Conservation (phyloP, 768 basidiomycete species). For the Lactarius akahatsu region DNA sequence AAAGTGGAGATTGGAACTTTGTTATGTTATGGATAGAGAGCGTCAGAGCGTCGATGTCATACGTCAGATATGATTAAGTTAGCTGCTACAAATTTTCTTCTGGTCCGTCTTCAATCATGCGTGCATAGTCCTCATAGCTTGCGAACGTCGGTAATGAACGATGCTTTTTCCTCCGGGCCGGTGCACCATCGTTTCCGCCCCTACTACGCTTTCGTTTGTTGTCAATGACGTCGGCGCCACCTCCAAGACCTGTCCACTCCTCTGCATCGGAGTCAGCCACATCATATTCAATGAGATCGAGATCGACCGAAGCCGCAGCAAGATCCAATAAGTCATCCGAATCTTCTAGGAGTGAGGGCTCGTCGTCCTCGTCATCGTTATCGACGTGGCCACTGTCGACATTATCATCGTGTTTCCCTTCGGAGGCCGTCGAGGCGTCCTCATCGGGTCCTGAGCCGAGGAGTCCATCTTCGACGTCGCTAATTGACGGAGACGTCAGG, state of each 20-base stretch:
- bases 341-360: conserved; percentile 61
- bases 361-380: conserved; percentile 36
- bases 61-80: neutral
- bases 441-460: conserved; percentile 37
- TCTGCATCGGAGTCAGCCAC: conserved; percentile 49
- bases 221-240: conserved; percentile 29
- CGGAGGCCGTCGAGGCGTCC: conserved; percentile 36
- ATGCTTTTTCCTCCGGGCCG: conserved; percentile 64
- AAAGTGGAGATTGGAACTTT: no score
- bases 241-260: conserved; percentile 56
- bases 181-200: conserved; percentile 38
- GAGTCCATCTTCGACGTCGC: conserved; percentile 30
- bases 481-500: conserved; percentile 32
- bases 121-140: conserved; percentile 83
- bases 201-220: conserved; percentile 48
- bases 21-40: neutral
- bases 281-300: conserved; percentile 62
- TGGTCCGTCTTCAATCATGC: conserved; percentile 75
- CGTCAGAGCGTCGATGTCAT: neutral
- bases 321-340: conserved; percentile 66
- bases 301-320: conserved; percentile 53
- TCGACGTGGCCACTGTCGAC: conserved; percentile 21
- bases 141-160: conserved; percentile 76
- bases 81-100: conserved; percentile 57
- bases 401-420: conserved; percentile 33